Evolutionary conservation across 495 filamentous ascomycete species (phyloP), one percentile per base, ranked within the genome.

Genomic region (Symbiotaphrina buchneri): DNA sequence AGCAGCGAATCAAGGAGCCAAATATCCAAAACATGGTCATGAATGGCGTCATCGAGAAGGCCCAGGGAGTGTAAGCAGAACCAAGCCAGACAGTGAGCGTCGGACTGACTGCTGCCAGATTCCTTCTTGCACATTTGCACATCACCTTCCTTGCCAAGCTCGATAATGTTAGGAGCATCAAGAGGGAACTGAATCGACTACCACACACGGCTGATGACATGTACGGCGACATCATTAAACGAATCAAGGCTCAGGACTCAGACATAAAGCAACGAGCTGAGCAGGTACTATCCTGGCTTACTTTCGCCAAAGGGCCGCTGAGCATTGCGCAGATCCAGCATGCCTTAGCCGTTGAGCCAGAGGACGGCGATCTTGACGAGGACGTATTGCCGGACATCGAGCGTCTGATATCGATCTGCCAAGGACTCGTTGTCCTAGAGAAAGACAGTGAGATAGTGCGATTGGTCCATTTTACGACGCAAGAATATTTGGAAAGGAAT

Each of bases 381-480:
- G 50, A 56, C 0, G 47, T 53, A 18, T 10, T 67, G 0, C 30
- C 48, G 1, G 31, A 51, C 1, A 30, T 53, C 6, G 46, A 55
- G 16, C 36, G 54, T 13, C 35, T 68, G 6, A 29, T 55, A 3
- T 57, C 56, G 2, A 48, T 58, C 4, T 71, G 65, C 39, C 55
- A 53, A 28, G 65, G 67, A 1, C 41, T 74, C 7, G 53, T 68
- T 2, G 59, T 45, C 2, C 30, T 64, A 3, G 58, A 70, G 28
- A 13, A 52, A 16, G 47, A 54, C 14, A 66, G 51, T 33, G 20
- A 40, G 6, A 47, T 58, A 19, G 46, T 68, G 26, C 57, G 59
- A 10, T 45, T 71, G 6, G 55, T 65, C 6, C 67, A 69, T 41
- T 63, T 60, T 34, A 67, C 65, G 2, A 47, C 61, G 0, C 53